A percentile compares a stretch with the other conserved stretches of the same genome.
These are phyloP conservation scores for Aspergillus texensis DNA, from an alignment of 2,329 filamentous ascomycete genomes.

Conservation along the genomic window DNA sequence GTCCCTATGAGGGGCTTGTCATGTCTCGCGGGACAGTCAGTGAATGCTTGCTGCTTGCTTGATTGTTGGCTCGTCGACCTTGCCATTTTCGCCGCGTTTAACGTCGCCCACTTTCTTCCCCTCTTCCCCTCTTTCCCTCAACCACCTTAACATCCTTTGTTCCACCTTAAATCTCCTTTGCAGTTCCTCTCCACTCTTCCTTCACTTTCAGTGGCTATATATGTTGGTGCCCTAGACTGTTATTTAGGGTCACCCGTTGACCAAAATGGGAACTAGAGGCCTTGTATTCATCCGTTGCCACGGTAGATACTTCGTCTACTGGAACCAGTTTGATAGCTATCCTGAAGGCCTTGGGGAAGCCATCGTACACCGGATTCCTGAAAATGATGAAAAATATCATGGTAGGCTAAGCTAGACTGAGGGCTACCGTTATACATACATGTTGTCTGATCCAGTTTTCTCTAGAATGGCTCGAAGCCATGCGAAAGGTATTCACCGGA, in stretches of 20 bases:
- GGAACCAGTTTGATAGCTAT: slow-evolving; percentile 23
- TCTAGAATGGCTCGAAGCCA: slow-evolving; percentile 20
- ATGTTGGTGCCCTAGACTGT: background rate
- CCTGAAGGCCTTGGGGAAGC: slow-evolving; percentile 21
- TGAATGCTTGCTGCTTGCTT: background rate
- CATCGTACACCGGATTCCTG: slow-evolving; percentile 19
- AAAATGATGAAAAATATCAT: slow-evolving; percentile 15
- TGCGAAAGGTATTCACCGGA: slow-evolving; percentile 12
- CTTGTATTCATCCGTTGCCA: slow-evolving; percentile 20
- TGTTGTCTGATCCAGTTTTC: background rate
- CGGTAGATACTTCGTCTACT: slow-evolving; percentile 24
- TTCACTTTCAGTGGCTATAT: background rate
- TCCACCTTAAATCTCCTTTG: background rate
- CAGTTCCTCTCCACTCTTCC: background rate
- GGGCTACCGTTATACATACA: background rate
- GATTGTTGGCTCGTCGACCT: background rate
- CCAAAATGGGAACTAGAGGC: slow-evolving; percentile 20
- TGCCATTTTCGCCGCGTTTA: background rate
- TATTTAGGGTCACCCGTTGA: background rate
- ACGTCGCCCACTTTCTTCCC: background rate
- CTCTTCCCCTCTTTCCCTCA: background rate
- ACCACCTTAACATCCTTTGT: background rate
- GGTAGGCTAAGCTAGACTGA: slow-evolving; percentile 5
- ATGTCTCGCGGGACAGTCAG: background rate
- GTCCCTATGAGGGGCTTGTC: no score